Base-by-base conservation (phyloP, 768 basidiomycete genomes). In the Lactifluus pinguis region DNA sequence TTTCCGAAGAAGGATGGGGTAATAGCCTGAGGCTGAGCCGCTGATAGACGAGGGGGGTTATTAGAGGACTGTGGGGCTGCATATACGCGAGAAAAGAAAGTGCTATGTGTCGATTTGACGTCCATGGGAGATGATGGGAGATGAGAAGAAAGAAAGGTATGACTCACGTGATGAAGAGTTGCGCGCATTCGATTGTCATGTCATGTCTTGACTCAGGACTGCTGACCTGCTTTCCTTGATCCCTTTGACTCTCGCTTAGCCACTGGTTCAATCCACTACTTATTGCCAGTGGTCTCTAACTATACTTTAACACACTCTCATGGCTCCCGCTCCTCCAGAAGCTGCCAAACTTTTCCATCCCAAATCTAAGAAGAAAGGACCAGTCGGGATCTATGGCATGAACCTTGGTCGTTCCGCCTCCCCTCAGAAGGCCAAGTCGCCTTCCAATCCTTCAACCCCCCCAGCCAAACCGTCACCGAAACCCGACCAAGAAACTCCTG, bases 311-410 rank as follows among this genome's bases (percentile, higher is more conserved):
- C 17, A 45, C 36, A 32, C 8, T 32, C 38, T 17, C 19, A 66
- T 66, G 65, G 55, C 65, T 39, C 63, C 63, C 13, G 49, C 56
- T 7, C 55, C 63, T 32, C 50, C 63, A 21, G 54, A 49, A 13
- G 55, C 65, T 48, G 50, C 59, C 9, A 66, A 61, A 41, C 63
- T 66, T 14, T 66, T 66, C 48, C 65, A 66, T 64, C 65, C 63
- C 13, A 66, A 66, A 50, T 17, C 49, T 29, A 66, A 65, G 55
- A 65, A 53, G 58, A 63, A 63, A 19, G 51, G 53, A 4, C 61
- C 53, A 19, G 56, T 54, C 42, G 53, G 55, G 9, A 53, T 57
- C 38, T 54, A 64, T 54, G 51, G 63, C 38, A 47, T 60, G 48
- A 41, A 60, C 19, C 49, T 57, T 15, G 55, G 56, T 25, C 55